Percentiles rank a stretch among this genome's conserved stretches.
Conservation (phyloP, 1,139 yeast species). For the Lodderomyces jiufengensis region DNA sequence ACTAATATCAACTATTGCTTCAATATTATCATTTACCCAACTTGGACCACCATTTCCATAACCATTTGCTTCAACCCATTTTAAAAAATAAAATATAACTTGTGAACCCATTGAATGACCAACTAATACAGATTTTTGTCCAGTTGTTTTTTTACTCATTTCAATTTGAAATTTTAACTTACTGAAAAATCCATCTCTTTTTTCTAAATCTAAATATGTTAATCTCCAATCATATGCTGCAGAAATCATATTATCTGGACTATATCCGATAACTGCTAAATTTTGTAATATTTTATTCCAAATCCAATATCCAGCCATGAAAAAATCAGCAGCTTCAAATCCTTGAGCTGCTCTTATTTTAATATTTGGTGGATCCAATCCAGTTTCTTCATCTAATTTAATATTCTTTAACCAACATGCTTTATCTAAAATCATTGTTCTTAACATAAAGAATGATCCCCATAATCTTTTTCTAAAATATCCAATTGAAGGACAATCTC, state of each 20-base stretch:
- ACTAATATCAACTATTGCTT: slow-evolving; percentile 77
- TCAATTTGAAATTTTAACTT: slow-evolving; percentile 74
- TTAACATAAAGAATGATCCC: slow-evolving; percentile 96
- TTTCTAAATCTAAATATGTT: slow-evolving; percentile 82
- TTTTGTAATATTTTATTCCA: slow-evolving; percentile 95
- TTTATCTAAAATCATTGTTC: slow-evolving; percentile 89
- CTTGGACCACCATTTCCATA: slow-evolving; percentile 84
- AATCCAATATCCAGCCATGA: slow-evolving; percentile 97
- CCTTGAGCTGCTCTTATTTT: slow-evolving; percentile 91
- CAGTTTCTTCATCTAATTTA: slow-evolving; percentile 85
- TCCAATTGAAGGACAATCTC: slow-evolving; percentile 72
- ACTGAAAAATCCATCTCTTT: slow-evolving; percentile 79
- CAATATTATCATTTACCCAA: slow-evolving; percentile 87
- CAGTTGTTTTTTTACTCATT: slow-evolving; percentile 41
- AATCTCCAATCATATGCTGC: slow-evolving; percentile 97
- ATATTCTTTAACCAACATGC: slow-evolving; percentile 91
- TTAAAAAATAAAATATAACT: slow-evolving; percentile 77
- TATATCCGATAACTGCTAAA: slow-evolving; percentile 90
- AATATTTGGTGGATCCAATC: slow-evolving; percentile 83
- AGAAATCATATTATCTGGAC: slow-evolving; percentile 82
- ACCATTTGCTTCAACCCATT: slow-evolving; percentile 95
- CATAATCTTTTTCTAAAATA: slow-evolving; percentile 90
- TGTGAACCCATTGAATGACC: slow-evolving; percentile 99
- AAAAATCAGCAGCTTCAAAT: slow-evolving; percentile 94
- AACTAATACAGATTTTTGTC: slow-evolving; percentile 71